Conservation (phyloP, 1,139 yeast species). For the Pichia inconspicua region DNA sequence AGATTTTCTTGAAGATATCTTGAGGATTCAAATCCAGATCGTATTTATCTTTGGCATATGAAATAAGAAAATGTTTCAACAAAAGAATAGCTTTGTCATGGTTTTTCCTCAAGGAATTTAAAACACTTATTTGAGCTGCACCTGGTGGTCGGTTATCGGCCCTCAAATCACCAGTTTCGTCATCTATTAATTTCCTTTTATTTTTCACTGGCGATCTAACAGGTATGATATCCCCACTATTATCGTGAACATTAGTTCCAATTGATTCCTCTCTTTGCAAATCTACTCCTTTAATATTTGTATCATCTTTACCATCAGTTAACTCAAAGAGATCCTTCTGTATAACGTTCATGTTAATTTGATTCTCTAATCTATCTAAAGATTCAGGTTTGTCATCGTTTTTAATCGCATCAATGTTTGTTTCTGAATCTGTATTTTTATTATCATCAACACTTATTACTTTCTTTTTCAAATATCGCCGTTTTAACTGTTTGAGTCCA, state of each 20-base stretch:
- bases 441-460: neutral
- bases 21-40: slow-evolving; percentile 39
- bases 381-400: neutral
- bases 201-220: neutral
- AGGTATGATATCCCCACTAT: neutral
- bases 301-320: neutral
- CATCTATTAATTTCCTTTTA: neutral
- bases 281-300: neutral
- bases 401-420: neutral
- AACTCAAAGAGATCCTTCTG: neutral
- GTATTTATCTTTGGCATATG: slow-evolving; percentile 63
- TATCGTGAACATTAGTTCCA: neutral
- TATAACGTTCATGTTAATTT: neutral
- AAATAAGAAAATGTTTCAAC: slow-evolving; percentile 54
- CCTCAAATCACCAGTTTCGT: neutral
- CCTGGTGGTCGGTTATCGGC: slow-evolving; percentile 13
- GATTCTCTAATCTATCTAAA: neutral
- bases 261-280: neutral
- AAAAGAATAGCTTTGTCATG: slow-evolving; percentile 50
- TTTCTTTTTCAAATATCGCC: slow-evolving; percentile 2
- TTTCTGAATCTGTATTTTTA: neutral
- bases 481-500: slow-evolving; percentile 34
- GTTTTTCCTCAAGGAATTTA: slow-evolving; percentile 67
- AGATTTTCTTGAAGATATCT: slow-evolving; percentile 38
- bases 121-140: slow-evolving; percentile 51